phyloP scores from a whole-genome alignment of 2,329 filamentous ascomycete species.

The Hymenoscyphus salicellus region DNA sequence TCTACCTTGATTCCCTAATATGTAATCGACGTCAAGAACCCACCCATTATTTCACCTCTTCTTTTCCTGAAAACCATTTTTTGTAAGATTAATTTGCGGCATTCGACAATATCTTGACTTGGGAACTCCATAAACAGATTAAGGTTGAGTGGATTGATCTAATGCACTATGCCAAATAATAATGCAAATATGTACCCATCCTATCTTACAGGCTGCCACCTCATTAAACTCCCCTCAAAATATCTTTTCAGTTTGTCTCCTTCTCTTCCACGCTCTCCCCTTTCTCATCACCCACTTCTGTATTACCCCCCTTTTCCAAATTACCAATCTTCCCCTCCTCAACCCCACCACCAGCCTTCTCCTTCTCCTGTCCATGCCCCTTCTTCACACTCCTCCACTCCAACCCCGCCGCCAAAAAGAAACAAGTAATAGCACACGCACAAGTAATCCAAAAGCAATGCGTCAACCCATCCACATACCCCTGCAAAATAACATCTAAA shows the following conservation, averaged over 20 bases:
- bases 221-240: background rate
- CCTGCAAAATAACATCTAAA: conserved; percentile 45
- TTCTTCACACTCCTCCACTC: conserved; percentile 56
- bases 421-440: conserved; percentile 46
- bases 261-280: background rate
- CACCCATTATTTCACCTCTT: too few relatives aligned
- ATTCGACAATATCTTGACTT: too few relatives aligned
- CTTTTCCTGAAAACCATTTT: too few relatives aligned
- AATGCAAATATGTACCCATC: background rate
- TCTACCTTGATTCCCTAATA: too few relatives aligned
- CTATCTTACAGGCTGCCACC: background rate
- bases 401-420: conserved; percentile 45
- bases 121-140: background rate
- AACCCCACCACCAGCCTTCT: background rate
- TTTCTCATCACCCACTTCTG: background rate
- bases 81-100: too few relatives aligned
- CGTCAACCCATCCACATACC: conserved; percentile 55
- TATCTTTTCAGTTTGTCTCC: background rate
- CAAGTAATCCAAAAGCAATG: conserved; percentile 52
- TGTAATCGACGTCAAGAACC: too few relatives aligned
- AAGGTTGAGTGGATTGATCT: background rate
- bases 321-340: background rate
- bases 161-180: background rate
- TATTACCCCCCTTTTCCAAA: background rate
- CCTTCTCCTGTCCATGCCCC: conserved; percentile 25